A percentile compares a stretch with the other conserved stretches of the same genome.
Evolutionary conservation across 2,329 filamentous ascomycete species (phyloP).

Genomic region (Sporothrix globosa): DNA sequence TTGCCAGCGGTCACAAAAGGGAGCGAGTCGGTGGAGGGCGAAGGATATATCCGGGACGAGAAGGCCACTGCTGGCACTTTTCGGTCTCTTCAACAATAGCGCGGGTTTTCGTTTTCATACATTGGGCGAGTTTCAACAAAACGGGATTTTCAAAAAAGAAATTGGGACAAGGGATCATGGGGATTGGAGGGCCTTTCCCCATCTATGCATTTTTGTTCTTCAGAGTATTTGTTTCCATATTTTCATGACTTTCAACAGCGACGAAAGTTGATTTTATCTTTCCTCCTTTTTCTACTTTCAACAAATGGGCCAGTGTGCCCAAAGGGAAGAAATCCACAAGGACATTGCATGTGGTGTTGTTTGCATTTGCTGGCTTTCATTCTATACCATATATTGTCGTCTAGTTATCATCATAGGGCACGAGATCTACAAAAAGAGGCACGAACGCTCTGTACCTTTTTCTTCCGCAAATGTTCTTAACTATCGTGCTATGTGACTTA

Average conservation of each 20-base stretch:
- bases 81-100: slow-evolving; percentile 19
- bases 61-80: not conserved
- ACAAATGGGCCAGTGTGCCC: too few relatives aligned
- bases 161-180: slow-evolving; percentile 17
- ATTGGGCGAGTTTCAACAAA: slow-evolving; percentile 16
- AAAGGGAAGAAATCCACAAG: not conserved
- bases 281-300: slow-evolving; percentile 27
- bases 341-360: slow-evolving; percentile 18
- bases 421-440: not conserved
- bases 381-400: not conserved
- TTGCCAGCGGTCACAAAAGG: not conserved
- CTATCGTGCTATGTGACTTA: too few relatives aligned
- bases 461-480: not conserved
- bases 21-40: not conserved
- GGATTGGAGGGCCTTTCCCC: not conserved
- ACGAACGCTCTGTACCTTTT: not conserved
- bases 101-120: slow-evolving; percentile 7
- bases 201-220: slow-evolving; percentile 11
- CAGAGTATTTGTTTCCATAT: not conserved
- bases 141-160: slow-evolving; percentile 11
- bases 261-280: slow-evolving; percentile 10
- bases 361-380: slow-evolving; percentile 7
- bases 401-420: slow-evolving; percentile 1
- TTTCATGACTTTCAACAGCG: slow-evolving; percentile 23
- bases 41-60: slow-evolving; percentile 20